Percentiles rank a stretch among this genome's conserved stretches.
These are phyloP conservation scores for Pythium rishiriense DNA, from an alignment of 352 stramenopile genomes.

Conservation along the genomic window DNA sequence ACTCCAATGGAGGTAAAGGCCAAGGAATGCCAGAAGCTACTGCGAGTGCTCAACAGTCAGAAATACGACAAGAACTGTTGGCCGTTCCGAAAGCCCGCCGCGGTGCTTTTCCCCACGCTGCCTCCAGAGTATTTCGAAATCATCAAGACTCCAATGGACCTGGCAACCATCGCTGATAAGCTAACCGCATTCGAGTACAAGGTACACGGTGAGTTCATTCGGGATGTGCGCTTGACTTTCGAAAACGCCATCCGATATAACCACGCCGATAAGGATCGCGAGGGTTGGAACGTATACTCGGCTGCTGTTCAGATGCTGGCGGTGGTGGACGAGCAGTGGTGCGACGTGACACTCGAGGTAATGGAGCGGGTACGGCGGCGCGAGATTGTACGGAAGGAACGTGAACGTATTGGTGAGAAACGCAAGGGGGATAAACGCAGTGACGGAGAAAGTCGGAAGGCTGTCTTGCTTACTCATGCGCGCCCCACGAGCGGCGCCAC, in stretches of 20 bases:
- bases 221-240: constrained; percentile 77
- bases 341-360: constrained; percentile 79
- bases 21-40: constrained; percentile 78
- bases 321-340: constrained; percentile 77
- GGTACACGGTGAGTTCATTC: constrained; percentile 79
- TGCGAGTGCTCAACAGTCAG: constrained; percentile 81
- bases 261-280: constrained; percentile 72
- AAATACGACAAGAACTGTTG: constrained; percentile 88
- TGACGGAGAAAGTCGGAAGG: constrained; percentile 31
- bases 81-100: constrained; percentile 81
- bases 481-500: background rate
- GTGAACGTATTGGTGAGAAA: constrained; percentile 58
- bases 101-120: constrained; percentile 70
- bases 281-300: constrained; percentile 80
- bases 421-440: constrained; percentile 44
- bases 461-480: background rate
- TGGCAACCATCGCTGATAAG: constrained; percentile 73
- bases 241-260: constrained; percentile 87
- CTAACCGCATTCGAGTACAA: constrained; percentile 74
- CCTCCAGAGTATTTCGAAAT: constrained; percentile 81
- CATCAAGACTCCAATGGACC: constrained; percentile 81
- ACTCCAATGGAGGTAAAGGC: constrained; percentile 76
- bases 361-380: constrained; percentile 68
- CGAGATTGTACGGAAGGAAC: constrained; percentile 72
- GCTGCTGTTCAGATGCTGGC: constrained; percentile 71